Percentiles rank a stretch among this genome's conserved stretches.
phyloP scores from a whole-genome alignment of 2,329 filamentous ascomycete genomes.

The Neoarthrinium moseri region DNA sequence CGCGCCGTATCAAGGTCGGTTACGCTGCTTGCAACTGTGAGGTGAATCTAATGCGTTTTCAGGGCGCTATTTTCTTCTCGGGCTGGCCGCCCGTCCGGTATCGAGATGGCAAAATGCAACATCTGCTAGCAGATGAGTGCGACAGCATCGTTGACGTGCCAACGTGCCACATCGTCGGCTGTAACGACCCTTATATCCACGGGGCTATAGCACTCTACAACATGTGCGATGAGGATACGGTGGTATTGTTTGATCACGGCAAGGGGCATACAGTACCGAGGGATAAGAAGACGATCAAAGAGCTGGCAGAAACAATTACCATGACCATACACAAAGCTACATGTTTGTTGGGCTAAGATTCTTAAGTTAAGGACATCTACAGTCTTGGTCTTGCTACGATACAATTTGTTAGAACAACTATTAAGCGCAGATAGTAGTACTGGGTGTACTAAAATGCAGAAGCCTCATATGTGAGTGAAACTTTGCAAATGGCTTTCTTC shows the following conservation, averaged over 20 bases:
- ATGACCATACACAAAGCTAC: too few relatives aligned
- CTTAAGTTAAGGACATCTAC: too few relatives aligned
- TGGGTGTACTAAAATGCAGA: too few relatives aligned
- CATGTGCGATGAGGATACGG: conserved; percentile 38
- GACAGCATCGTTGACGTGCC: conserved; percentile 37
- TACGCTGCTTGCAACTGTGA: not conserved
- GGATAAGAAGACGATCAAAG: conserved; percentile 27
- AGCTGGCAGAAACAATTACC: too few relatives aligned
- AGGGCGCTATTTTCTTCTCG: conserved; percentile 44
- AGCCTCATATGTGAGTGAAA: too few relatives aligned
- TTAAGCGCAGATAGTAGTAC: too few relatives aligned
- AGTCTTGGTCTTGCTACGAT: too few relatives aligned
- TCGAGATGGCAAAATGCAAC: conserved; percentile 25
- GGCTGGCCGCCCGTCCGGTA: conserved; percentile 40
- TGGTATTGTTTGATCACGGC: conserved; percentile 41
- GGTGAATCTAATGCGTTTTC: conserved; percentile 21
- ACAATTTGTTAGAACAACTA: too few relatives aligned
- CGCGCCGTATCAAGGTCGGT: conserved; percentile 33
- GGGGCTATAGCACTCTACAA: conserved; percentile 39
- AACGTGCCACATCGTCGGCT: conserved; percentile 38
- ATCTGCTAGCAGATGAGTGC: conserved; percentile 34
- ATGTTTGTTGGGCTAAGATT: too few relatives aligned
- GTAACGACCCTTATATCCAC: conserved; percentile 36
- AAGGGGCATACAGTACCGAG: conserved; percentile 40
- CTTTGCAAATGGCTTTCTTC: too few relatives aligned